phyloP scores from a whole-genome alignment of 2,329 filamentous ascomycete species.

The Zasmidium cellare region DNA sequence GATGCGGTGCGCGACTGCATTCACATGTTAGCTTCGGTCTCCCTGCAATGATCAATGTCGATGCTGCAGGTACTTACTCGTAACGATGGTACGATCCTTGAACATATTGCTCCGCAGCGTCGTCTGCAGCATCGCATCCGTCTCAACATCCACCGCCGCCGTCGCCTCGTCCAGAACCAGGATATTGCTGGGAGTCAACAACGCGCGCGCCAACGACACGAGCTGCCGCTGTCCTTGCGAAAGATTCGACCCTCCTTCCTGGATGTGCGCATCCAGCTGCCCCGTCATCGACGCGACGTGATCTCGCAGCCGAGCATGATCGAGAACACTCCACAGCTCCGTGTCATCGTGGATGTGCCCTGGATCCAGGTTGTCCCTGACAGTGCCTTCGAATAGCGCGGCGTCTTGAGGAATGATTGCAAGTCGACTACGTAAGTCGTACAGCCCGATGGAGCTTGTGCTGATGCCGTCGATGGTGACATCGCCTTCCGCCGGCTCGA shows the following conservation, averaged over 20 bases:
- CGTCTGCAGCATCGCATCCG: slow-evolving; percentile 64
- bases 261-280: slow-evolving; percentile 82
- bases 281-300: slow-evolving; percentile 84
- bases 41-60: too few species aligned
- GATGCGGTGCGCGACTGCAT: slow-evolving; percentile 79
- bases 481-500: slow-evolving; percentile 78
- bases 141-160: slow-evolving; percentile 69
- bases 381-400: slow-evolving; percentile 87
- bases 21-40: not conserved
- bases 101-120: slow-evolving; percentile 69
- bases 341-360: slow-evolving; percentile 95
- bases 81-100: slow-evolving; percentile 92
- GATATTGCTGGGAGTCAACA: slow-evolving; percentile 95
- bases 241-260: slow-evolving; percentile 96
- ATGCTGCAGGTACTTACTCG: slow-evolving; percentile 59
- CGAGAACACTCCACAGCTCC: slow-evolving; percentile 81
- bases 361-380: slow-evolving; percentile 94
- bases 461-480: slow-evolving; percentile 89
- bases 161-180: slow-evolving; percentile 96
- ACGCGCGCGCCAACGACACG: slow-evolving; percentile 86
- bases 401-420: slow-evolving; percentile 98
- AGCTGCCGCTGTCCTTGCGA: slow-evolving; percentile 94
- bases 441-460: slow-evolving; percentile 83
- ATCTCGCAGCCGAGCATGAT: slow-evolving; percentile 91
- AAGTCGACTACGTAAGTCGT: slow-evolving; percentile 83